Evolutionary conservation across 1,139 yeast genomes (phyloP), one percentile per base, ranked within the genome.

Genomic region (Kluyveromyces sp.): DNA sequence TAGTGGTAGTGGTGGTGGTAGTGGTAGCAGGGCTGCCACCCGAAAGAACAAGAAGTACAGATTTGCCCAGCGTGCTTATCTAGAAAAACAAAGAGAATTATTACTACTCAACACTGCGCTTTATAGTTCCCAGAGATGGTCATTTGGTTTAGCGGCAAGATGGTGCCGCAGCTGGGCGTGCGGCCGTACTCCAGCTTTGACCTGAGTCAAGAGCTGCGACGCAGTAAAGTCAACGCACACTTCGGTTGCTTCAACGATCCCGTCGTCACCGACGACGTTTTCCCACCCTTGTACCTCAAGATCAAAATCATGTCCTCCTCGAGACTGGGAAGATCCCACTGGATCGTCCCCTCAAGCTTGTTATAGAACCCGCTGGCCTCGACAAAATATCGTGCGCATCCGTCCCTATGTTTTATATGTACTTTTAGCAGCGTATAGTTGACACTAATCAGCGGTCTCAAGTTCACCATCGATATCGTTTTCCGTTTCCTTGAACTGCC

Each of bases 291-390:
- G 33, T 34, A 41, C 5, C 43, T 25, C 27, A 41, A 15, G 29
- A 41, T 41, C 34, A 41, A 25, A n/a, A 41, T 28, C 38, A 27
- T 33, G 26, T 41, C 43, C 25, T 41, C 15, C 7, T 41, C 43
- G 25, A 41, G 34, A n/a, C 33, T 35, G 34, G 38, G 39, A 32
- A 41, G 43, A 30, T 41, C 43, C 43, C 43, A 41, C 25, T 41
- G 43, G 31, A 41, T 34, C 15, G 34, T 30, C 3, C 39, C 39
- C 7, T 41, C 34, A 8, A 15, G 15, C 32, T 41, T 34, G 28
- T 41, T 41, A 34, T 41, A 41, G n/a, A 34, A 5, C 3, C 43
- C n/a, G 39, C 28, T 15, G 43, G 43, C 30, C 29, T 35, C 25
- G 43, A 41, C n/a, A 41, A 27, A 29, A 41, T 41, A 25, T 41